Evolutionary conservation across 371 early-diverging fungal species (phyloP).

Genomic region (Amoeboaphelidium occidentale): DNA sequence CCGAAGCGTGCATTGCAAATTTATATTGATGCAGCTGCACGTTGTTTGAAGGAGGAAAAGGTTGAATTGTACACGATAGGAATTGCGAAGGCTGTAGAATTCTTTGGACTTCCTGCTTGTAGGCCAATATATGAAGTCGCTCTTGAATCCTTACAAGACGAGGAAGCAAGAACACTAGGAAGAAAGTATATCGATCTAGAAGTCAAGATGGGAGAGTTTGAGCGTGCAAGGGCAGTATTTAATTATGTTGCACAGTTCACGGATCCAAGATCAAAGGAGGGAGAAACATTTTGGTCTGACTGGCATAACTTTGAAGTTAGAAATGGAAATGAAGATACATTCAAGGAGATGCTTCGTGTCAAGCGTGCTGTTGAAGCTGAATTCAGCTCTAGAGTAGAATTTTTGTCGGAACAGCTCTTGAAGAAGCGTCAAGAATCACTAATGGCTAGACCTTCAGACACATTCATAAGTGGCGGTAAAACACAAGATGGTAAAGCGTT

Average conservation of each 20-base stretch:
- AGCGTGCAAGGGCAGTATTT: slow-evolving; percentile 78
- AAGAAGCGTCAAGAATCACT: slow-evolving; percentile 1
- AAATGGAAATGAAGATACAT: slow-evolving; percentile 91
- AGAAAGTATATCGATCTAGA: slow-evolving; percentile 67
- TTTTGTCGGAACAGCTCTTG: slow-evolving; percentile 20
- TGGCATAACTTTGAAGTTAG: slow-evolving; percentile 94
- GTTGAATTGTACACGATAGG: slow-evolving; percentile 64
- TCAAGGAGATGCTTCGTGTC: slow-evolving; percentile 88
- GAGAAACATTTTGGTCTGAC: slow-evolving; percentile 42
- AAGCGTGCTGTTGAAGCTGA: slow-evolving; percentile 66
- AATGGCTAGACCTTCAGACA: slow-evolving; percentile 2
- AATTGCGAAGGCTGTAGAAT: slow-evolving; percentile 59
- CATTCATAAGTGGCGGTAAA: slow-evolving; percentile 2
- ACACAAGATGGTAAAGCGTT: background rate
- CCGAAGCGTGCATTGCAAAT: slow-evolving; percentile 77
- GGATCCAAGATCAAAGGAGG: slow-evolving; percentile 41
- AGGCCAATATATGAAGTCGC: slow-evolving; percentile 80
- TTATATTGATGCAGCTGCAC: slow-evolving; percentile 66
- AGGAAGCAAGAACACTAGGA: slow-evolving; percentile 47
- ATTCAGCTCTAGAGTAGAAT: slow-evolving; percentile 37
- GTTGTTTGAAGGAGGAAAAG: slow-evolving; percentile 43
- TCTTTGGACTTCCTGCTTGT: slow-evolving; percentile 60
- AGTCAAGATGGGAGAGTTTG: slow-evolving; percentile 73
- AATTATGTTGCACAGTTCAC: slow-evolving; percentile 66
- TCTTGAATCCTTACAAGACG: slow-evolving; percentile 59